A percentile compares a stretch with the other conserved stretches of the same genome.
Conservation (phyloP, 345 rosid species). For the Melaleuca alternifolia region DNA sequence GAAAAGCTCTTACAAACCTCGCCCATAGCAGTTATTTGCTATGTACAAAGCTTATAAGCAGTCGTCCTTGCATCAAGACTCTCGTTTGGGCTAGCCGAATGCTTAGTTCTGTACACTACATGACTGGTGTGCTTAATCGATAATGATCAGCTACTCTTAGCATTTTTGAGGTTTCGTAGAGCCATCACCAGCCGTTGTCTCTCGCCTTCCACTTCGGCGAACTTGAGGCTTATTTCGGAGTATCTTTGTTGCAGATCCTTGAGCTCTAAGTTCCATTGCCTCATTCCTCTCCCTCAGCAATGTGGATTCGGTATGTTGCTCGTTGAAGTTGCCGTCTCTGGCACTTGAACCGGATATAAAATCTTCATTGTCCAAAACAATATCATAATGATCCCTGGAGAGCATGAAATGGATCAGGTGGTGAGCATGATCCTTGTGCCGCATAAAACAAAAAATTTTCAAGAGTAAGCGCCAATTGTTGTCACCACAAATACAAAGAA, state of each 20-base stretch:
- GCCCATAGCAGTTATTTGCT: not conserved
- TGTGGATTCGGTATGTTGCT: not conserved
- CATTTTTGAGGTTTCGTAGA: slow-evolving; percentile 16
- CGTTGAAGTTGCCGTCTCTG: not conserved
- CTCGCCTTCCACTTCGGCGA: slow-evolving; percentile 44
- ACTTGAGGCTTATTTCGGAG: slow-evolving; percentile 38
- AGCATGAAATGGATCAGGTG: not conserved
- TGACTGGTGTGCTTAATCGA: not conserved
- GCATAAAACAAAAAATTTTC: not conserved
- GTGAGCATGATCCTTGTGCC: not conserved
- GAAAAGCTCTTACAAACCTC: not conserved
- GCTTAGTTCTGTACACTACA: not conserved
- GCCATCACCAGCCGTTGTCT: slow-evolving; percentile 35
- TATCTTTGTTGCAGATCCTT: slow-evolving; percentile 36
- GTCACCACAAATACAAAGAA: not conserved
- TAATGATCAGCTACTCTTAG: slow-evolving; percentile 2
- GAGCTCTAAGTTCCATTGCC: slow-evolving; percentile 28
- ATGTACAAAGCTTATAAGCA: not conserved
- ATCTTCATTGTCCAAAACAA: not conserved
- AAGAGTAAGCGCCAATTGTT: not conserved
- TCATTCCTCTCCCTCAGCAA: slow-evolving; percentile 14
- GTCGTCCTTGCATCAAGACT: not conserved
- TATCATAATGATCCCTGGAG: not conserved
- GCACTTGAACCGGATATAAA: not conserved
- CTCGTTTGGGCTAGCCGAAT: not conserved